phyloP scores from a whole-genome alignment of 1,284 basidiomycete genomes.

The Moniliophthora roreri region DNA sequence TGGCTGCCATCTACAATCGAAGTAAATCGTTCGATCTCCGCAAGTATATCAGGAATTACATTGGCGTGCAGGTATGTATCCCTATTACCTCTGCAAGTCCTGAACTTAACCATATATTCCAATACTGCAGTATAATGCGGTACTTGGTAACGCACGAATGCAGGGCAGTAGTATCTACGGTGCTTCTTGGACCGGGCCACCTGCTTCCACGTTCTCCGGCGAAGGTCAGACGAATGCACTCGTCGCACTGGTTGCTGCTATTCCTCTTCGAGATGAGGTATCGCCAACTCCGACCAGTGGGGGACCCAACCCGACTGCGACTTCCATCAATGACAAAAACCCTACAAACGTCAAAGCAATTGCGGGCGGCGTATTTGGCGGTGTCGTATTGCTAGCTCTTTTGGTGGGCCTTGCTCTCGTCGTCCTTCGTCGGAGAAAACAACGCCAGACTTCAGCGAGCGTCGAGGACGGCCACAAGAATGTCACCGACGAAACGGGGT shows the following conservation, averaged over 20 bases:
- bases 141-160: conserved; percentile 10
- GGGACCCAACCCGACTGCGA: too few relatives aligned
- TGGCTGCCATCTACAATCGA: conserved; percentile 9
- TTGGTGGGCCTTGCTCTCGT: not conserved
- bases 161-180: conserved; percentile 9
- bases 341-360: not conserved
- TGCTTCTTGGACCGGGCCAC: conserved; percentile 14
- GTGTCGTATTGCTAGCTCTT: not conserved
- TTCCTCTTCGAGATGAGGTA: not conserved
- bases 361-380: not conserved
- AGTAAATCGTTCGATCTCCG: conserved; percentile 5
- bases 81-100: too few relatives aligned
- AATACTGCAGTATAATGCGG: conserved; percentile 14
- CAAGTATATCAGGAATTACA: not conserved
- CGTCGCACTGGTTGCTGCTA: conserved; percentile 7
- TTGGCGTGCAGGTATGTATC: too few relatives aligned
- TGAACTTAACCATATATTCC: not conserved
- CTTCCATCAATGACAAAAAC: not conserved
- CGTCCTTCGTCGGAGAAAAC: not conserved
- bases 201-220: not conserved
- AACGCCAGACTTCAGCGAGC: too few relatives aligned
- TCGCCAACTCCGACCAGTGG: not conserved
- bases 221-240: conserved; percentile 10
- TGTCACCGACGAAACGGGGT: too few relatives aligned
- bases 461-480: too few relatives aligned